Conservation (phyloP, 768 basidiomycete species). For the Chalciporus piperatus region DNA sequence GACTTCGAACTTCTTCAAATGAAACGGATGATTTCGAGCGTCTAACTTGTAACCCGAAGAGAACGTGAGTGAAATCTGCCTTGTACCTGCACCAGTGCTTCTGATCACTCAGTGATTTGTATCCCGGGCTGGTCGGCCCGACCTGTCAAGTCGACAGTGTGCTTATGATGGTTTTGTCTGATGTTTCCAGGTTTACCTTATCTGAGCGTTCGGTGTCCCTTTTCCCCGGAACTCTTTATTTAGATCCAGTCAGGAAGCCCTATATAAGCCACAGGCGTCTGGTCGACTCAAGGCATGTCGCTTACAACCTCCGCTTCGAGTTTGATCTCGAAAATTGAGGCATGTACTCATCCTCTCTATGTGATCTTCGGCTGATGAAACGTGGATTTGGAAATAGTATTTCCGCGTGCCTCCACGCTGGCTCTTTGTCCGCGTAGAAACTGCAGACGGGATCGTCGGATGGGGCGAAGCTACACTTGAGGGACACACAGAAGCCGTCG, state of each 20-base stretch:
- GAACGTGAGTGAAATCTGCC: too few species aligned
- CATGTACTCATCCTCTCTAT: not conserved
- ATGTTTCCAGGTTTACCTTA: not conserved
- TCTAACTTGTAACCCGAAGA: too few species aligned
- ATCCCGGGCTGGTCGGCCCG: too few species aligned
- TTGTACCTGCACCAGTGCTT: too few species aligned
- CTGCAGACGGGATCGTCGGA: constrained; percentile 58
- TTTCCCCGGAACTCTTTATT: not conserved
- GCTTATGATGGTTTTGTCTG: too few species aligned
- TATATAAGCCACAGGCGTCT: not conserved
- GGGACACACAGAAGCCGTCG: constrained; percentile 69
- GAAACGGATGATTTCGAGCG: too few species aligned
- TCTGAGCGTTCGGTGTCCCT: not conserved
- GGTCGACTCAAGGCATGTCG: constrained; percentile 6
- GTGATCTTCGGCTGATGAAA: not conserved
- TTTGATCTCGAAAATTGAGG: constrained; percentile 30
- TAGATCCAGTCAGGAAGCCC: not conserved
- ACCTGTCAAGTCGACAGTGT: too few species aligned
- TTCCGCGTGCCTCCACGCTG: constrained; percentile 73
- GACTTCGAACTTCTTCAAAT: not conserved
- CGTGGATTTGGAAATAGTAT: constrained; percentile 30
- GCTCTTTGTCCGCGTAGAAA: constrained; percentile 72
- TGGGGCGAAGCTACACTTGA: constrained; percentile 79
- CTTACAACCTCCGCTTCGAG: constrained; percentile 14
- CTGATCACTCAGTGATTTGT: too few species aligned